Evolutionary conservation across 257 asterid genomes (phyloP), one percentile per base, ranked within the genome.

Genomic region (Agastache rugosa): DNA sequence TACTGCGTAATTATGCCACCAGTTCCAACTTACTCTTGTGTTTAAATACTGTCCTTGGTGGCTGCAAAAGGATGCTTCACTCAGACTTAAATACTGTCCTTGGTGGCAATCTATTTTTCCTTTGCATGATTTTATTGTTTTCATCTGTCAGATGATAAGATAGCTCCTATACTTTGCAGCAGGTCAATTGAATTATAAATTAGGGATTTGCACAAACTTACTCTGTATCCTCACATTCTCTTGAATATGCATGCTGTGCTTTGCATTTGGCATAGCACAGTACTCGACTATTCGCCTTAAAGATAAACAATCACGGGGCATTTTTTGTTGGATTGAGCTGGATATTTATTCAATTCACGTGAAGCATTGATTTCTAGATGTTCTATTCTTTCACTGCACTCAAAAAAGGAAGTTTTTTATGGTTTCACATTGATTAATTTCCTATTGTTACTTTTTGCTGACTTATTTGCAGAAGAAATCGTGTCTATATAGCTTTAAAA

Each of bases 61-160:
- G 69, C 63, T 35, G 76, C 53, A 15, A 41, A 50, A 50, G 68
- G 47, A 68, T 64, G 44, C 51, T 63, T 19, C 11, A 20, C 45
- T 51, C 25, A 58, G 54, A 9, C 59, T 15, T 23, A 39, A n/a
- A 35, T 65, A 41, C 61, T 63, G 69, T 39, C 12, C 41, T 34
- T 27, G 50, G 34, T 70, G 2, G 58, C 58, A 51, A 51, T 6
- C 5, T 51, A n/a, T 50, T n/a, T 1, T 17, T 17, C 29, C 59
- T 19, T 8, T n/a, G 59, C 59, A 53, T 22, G 4, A 22, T 55
- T 20, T 22, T 55, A 11, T 22, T 55, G n/a, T 4, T 55, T 55
- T 22, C 34, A 22, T 55, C n/a, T 22, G 16, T 55, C 16, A 55
- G 61, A 55, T 55, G 61, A 11, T 11, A 22, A 55, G 61, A 10